Percentiles rank a stretch among this genome's conserved stretches.
phyloP scores from a whole-genome alignment of 2,329 filamentous ascomycete species.

The Fusarium transvaalense region DNA sequence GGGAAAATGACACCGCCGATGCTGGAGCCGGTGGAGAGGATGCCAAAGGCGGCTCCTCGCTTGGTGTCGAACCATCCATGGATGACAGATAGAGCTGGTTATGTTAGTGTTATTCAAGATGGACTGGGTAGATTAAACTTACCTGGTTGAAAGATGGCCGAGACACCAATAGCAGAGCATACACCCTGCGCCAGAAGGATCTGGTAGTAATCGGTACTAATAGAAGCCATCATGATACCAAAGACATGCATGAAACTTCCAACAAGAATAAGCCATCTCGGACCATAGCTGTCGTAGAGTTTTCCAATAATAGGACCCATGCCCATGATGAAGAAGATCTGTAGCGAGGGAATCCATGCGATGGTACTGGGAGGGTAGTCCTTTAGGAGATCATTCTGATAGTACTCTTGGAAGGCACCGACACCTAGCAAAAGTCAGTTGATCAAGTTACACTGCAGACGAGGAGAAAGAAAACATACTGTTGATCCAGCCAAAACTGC shows the following conservation, averaged over 20 bases:
- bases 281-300: slow-evolving; percentile 73
- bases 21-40: slow-evolving; percentile 53
- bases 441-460: not conserved
- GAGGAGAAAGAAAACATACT: slow-evolving; percentile 52
- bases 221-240: slow-evolving; percentile 72
- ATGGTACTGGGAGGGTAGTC: slow-evolving; percentile 66
- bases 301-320: slow-evolving; percentile 71
- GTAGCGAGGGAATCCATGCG: slow-evolving; percentile 72
- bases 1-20: slow-evolving; percentile 58
- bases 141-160: slow-evolving; percentile 53
- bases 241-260: slow-evolving; percentile 70
- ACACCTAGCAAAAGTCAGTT: slow-evolving; percentile 47
- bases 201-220: slow-evolving; percentile 59
- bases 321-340: slow-evolving; percentile 67
- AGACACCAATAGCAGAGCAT: slow-evolving; percentile 54
- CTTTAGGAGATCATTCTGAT: slow-evolving; percentile 62
- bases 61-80: slow-evolving; percentile 54
- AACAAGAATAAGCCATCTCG: slow-evolving; percentile 64
- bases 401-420: slow-evolving; percentile 71
- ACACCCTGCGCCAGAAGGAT: slow-evolving; percentile 57
- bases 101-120: not conserved
- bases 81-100: slow-evolving; percentile 49
- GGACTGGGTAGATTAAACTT: not conserved
- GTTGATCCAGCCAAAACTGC: slow-evolving; percentile 59
- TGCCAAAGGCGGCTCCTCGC: slow-evolving; percentile 53